phyloP scores from a whole-genome alignment of 352 stramenopile species.

The Phytophthora tentaculata region DNA sequence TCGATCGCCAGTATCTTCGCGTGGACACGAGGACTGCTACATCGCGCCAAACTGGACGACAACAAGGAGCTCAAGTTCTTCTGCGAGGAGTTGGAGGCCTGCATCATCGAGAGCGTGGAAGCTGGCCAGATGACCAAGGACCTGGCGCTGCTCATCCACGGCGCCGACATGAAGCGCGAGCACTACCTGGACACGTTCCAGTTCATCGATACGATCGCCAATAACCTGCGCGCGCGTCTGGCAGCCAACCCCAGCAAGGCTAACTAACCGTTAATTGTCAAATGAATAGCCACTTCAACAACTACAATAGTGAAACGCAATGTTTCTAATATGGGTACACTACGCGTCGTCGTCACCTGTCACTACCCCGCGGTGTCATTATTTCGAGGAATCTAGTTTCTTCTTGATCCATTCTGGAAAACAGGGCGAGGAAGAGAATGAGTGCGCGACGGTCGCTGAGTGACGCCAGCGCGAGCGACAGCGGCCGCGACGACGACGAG shows the following conservation, averaged over 20 bases:
- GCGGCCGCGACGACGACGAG: slow-evolving; percentile 23
- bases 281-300: slow-evolving; percentile 10
- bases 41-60: slow-evolving; percentile 86
- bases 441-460: slow-evolving; percentile 22
- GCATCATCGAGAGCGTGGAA: slow-evolving; percentile 86
- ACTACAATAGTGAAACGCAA: slow-evolving; percentile 9
- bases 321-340: slow-evolving; percentile 4
- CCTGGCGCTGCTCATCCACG: slow-evolving; percentile 83
- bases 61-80: slow-evolving; percentile 82
- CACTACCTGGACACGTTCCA: slow-evolving; percentile 87
- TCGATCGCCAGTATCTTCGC: slow-evolving; percentile 91
- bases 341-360: background rate
- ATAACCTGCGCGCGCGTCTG: slow-evolving; percentile 54
- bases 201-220: slow-evolving; percentile 61
- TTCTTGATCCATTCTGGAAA: slow-evolving; percentile 17
- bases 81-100: slow-evolving; percentile 73
- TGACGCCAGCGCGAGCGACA: slow-evolving; percentile 26
- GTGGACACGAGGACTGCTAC: slow-evolving; percentile 84
- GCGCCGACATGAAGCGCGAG: slow-evolving; percentile 69
- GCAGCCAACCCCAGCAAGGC: slow-evolving; percentile 36
- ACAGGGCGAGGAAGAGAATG: slow-evolving; percentile 9
- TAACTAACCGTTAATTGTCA: background rate
- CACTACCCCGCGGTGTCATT: background rate
- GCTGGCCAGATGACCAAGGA: slow-evolving; percentile 89
- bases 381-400: background rate